Evolutionary conservation across 768 basidiomycete species (phyloP), one percentile per base, ranked within the genome.

Genomic region (Serpula lacrymans): DNA sequence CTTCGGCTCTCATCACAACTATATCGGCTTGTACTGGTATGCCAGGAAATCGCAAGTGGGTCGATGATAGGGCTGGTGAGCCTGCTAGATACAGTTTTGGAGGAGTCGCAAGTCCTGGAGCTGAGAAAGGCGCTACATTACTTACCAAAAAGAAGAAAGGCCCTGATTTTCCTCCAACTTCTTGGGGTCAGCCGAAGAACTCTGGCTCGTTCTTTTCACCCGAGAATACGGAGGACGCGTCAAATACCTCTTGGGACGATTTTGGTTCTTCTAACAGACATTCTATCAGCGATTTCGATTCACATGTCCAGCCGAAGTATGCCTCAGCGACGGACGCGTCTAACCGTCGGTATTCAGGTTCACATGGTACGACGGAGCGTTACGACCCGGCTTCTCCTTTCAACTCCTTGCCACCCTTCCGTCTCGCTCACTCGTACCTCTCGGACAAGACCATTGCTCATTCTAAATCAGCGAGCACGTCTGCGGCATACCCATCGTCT

Each of bases 21-120:
- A 69, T 99, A 27, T 80, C 89, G 37, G 59, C 73, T 8, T 83
- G 83, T 48, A 85, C 84, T 3, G 79, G 84, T 16, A 58, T 82
- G 52, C 84, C 88, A 1, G 82, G 80, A 12, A 74, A 69, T 38
- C 71, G 79, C 18, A 66, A 67, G 35, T 94, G 90, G 90, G 59
- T 88, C 1, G 50, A 72, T 14, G 78, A 88, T 42, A 68, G 72
- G 25, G 56, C 56, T 8, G 57, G 56, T 31, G 62, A 54, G 16
- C 59, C 62, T 11, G 42, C 54, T 8, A 65, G 67, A 8, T 90
- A 91, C 60, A 71, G 69, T 12, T 91, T 91, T 45, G 69, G 70
- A 21, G 68, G 75, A n/a, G 44, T 70, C n/a, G 65, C 62, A 32
- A 76, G 68, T 42, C 65, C 75, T 18, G 60, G 62, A 20, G 9